Base-by-base conservation (phyloP, 129 eudicot genomes). In the Chrysanthemum lavandulifolium region DNA sequence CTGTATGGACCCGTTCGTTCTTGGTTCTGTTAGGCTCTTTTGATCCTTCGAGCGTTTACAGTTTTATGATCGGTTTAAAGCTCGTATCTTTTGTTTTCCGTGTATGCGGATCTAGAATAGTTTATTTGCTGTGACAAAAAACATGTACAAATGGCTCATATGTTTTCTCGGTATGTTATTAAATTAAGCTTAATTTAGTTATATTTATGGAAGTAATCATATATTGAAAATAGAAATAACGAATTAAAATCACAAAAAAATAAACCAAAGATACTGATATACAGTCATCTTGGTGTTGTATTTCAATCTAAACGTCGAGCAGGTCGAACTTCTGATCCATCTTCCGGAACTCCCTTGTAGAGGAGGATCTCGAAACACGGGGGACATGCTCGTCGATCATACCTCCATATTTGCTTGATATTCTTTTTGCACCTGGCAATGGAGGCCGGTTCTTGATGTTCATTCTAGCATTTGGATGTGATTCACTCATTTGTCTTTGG, bases 381-480 rank as follows among this genome's bases (percentile, higher is more conserved):
- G 75, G 76, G 36, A 73, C 47, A 69, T 76, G 62, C 52, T 61
- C 61, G 21, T 80, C 86, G 4, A 25, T 64, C 64, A 73, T 68
- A 47, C 60, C 62, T 21, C 49, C 58, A 47, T 81, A 76, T 62
- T 73, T 81, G 45, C 43, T 64, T 2, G 82, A 74, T 60, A 73
- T 67, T 54, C 84, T 79, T 62, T 66, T 77, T 19, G 79, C 60
- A 64, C 62, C 79, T 0, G 95, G 86, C 45, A 88, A 31, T 5
- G 96, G 91, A 13, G 88, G 85, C 3, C 74, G 72, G 81, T 82
- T 84, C 78, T 89, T 78, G 52, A 74, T 78, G 73, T 75, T 84
- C 69, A 72, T 80, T 47, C 59, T 77, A 48, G 78, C 80, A 29
- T 60, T 63, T 31, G 84, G 84, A 75, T 71, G 80, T 36, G 91